A percentile compares a stretch with the other conserved stretches of the same genome.
Evolutionary conservation across 441 rosid genomes (phyloP).

Genomic region (Cnidoscolus chayamansa): DNA sequence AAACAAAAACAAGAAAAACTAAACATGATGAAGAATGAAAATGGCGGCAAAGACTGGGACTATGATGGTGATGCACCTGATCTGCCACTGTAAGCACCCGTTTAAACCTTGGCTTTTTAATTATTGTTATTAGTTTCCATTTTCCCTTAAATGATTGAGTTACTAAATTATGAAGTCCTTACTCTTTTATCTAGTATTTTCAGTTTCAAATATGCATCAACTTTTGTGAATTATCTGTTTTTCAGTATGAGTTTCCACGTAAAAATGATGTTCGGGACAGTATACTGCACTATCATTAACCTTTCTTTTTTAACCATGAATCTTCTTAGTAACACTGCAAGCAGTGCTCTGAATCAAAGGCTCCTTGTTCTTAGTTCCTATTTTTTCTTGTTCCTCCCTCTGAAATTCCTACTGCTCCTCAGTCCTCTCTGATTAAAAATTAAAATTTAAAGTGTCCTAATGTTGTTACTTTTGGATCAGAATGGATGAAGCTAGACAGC

Average conservation of each 20-base stretch:
- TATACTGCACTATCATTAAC: not conserved
- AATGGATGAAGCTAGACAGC: slow-evolving; percentile 58
- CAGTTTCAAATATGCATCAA: not conserved
- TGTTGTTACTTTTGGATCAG: slow-evolving; percentile 30
- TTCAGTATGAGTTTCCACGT: not conserved
- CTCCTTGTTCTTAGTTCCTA: not conserved
- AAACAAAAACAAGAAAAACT: slow-evolving; percentile 47
- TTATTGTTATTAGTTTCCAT: not conserved
- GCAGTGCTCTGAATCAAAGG: not conserved
- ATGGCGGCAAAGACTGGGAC: slow-evolving; percentile 41
- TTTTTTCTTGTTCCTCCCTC: not conserved
- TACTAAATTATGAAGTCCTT: not conserved
- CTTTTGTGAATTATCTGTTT: not conserved
- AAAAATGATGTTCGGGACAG: not conserved
- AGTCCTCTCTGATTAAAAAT: too few relatives aligned
- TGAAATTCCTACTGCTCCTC: not conserved
- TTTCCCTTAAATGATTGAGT: not conserved
- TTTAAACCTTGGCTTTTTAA: not conserved
- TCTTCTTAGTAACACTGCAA: not conserved
- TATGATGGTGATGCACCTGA: slow-evolving; percentile 42
- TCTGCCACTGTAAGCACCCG: slow-evolving; percentile 48
- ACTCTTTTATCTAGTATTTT: not conserved
- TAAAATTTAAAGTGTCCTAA: too few relatives aligned
- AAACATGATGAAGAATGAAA: slow-evolving; percentile 33
- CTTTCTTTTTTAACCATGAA: not conserved